These are phyloP conservation scores for Pyrus hybrid DNA, from an alignment of 331 rosid genomes.

Conservation along the genomic window DNA sequence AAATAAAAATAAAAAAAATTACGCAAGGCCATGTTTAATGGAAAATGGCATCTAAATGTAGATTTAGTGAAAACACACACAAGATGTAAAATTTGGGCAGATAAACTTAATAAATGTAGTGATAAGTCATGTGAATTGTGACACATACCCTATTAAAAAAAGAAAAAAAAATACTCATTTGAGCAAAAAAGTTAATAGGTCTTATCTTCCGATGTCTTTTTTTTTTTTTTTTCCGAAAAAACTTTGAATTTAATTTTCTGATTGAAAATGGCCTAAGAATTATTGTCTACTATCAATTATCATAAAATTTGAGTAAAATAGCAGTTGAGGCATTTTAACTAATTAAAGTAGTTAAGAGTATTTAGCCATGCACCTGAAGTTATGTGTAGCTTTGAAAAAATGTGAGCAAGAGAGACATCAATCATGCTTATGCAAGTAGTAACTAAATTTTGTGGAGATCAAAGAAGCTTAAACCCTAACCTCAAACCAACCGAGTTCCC, in stretches of 20 bases:
- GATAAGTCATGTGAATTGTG: not conserved
- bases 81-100: not conserved
- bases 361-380: not conserved
- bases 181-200: not conserved
- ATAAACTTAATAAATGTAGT: too few species aligned
- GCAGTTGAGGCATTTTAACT: not conserved
- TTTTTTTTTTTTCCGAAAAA: too few species aligned
- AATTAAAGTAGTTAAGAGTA: too few species aligned
- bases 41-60: not conserved
- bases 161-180: too few species aligned
- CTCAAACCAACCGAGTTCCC: slow-evolving; percentile 20
- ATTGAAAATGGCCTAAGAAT: too few species aligned
- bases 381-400: not conserved
- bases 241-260: not conserved
- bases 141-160: too few species aligned
- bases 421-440: not conserved
- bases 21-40: not conserved
- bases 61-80: not conserved
- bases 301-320: not conserved
- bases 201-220: not conserved
- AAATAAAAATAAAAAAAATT: too few species aligned
- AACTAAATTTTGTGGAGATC: slow-evolving; percentile 8
- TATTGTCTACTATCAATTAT: not conserved
- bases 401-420: not conserved
- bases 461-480: slow-evolving; percentile 18